Evolutionary conservation across 176 grass and related monocot species (phyloP), one percentile per base, ranked within the genome.

Genomic region (Oryza meyeriana): DNA sequence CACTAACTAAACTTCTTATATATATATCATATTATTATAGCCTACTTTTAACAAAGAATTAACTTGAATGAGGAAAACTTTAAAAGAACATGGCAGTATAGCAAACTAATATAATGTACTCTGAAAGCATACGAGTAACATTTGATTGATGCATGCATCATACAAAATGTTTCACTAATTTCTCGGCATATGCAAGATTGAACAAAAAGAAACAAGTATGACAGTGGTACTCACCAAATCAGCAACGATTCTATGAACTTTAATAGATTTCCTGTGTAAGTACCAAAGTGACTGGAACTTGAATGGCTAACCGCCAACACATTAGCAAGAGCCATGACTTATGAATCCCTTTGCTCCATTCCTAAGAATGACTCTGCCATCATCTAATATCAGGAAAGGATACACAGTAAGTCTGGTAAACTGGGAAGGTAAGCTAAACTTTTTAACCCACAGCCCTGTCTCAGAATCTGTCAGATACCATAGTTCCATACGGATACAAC

Each of bases 401-500:
- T 47, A 66, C 8, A 20, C 62, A 79, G 5, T 22, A 32, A 4
- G 28, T 30, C 22, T 31, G 4, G 8, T 20, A 26, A 9, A 12
- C 4, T 31, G 42, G 10, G 22, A 34, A 52, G 29, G 13, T 20
- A 68, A 12, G 30, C 13, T 67, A 30, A 50, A 79, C 11, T 79
- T 79, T 33, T 79, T 79, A 79, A 68, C 77, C 77, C 64, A 79
- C 42, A 79, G 1, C 18, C 30, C 77, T 35, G 14, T 12, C 77
- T 52, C 77, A 52, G 1, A 5, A 68, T 79, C 77, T 30, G 45
- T 67, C 29, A 79, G 64, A 79, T 67, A 79, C 77, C 77, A 79
- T 10, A 79, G 42, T 29, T 79, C 63, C 63, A 79, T 67, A 5
- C 63, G 33, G 11, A 24, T 4, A 17, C 2, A 5, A 25, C 34